phyloP scores from a whole-genome alignment of 202 grass and related monocot genomes.

The Carex arenaria region DNA sequence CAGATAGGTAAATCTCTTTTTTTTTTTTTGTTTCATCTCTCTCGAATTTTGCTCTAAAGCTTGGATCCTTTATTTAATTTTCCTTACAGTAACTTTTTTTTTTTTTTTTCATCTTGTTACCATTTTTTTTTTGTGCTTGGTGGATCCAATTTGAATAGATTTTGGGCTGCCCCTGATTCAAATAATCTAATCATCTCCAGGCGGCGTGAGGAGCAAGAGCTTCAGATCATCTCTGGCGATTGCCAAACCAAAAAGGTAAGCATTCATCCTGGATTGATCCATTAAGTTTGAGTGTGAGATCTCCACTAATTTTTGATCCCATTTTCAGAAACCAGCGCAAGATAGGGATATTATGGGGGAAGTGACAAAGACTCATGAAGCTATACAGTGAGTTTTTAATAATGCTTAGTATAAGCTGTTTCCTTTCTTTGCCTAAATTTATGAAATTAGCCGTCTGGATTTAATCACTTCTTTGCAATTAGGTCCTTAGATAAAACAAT shows the following conservation, averaged over 20 bases:
- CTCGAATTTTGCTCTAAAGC: background rate
- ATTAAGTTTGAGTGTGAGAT: background rate
- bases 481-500: conserved; percentile 86
- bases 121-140: conserved; percentile 6
- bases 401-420: conserved; percentile 10
- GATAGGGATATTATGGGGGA: conserved; percentile 78
- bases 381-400: conserved; percentile 66
- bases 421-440: background rate
- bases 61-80: background rate
- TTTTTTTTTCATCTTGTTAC: background rate
- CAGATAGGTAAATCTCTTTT: background rate
- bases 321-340: conserved; percentile 66
- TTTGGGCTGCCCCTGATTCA: conserved; percentile 57
- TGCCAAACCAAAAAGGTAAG: conserved; percentile 64
- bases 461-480: conserved; percentile 16
- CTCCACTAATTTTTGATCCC: background rate
- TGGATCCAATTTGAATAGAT: conserved; percentile 35
- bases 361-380: conserved; percentile 73
- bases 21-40: background rate
- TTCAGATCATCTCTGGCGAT: conserved; percentile 54
- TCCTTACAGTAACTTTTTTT: background rate
- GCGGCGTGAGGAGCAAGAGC: conserved; percentile 43
- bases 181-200: conserved; percentile 43
- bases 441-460: conserved; percentile 14
- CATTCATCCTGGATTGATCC: background rate